Conservation (phyloP, 2,329 filamentous ascomycete genomes). For the Aschersonia sp. region DNA sequence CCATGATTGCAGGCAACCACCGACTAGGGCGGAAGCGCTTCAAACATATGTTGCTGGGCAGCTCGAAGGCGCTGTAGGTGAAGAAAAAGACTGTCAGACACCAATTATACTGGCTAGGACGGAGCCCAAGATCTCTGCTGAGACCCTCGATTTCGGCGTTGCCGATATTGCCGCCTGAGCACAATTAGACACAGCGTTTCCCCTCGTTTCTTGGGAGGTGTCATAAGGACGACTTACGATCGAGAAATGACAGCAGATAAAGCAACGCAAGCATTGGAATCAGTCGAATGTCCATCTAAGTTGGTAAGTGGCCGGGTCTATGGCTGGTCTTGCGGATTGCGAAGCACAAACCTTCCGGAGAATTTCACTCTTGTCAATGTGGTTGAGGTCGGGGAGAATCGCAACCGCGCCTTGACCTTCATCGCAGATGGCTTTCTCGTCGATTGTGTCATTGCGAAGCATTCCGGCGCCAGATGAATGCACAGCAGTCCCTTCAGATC, state of each 20-base stretch:
- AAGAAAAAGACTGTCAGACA: conserved; percentile 64
- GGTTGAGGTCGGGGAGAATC: background rate
- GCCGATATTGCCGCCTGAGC: conserved; percentile 40
- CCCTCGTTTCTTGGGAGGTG: background rate
- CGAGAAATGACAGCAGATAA: conserved; percentile 56
- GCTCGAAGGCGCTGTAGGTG: conserved; percentile 60
- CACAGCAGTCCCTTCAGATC: too few relatives aligned
- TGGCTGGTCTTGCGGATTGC: background rate
- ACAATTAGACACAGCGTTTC: background rate
- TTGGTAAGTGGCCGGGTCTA: background rate
- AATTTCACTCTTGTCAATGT: conserved; percentile 35
- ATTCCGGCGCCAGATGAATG: too few relatives aligned
- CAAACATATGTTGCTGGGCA: conserved; percentile 62
- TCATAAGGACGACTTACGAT: conserved; percentile 24
- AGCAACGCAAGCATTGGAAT: conserved; percentile 51
- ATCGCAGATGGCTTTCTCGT: background rate
- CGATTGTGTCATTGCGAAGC: too few relatives aligned
- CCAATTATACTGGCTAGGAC: conserved; percentile 55
- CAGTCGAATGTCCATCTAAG: conserved; percentile 34
- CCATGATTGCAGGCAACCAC: conserved; percentile 66
- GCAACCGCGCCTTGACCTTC: background rate
- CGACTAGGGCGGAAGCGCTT: conserved; percentile 59
- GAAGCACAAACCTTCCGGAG: conserved; percentile 32
- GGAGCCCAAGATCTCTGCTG: conserved; percentile 39
- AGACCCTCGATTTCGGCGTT: conserved; percentile 53